Evolutionary conservation across 768 basidiomycete genomes (phyloP).

Genomic region (Pisolithus sp.): DNA sequence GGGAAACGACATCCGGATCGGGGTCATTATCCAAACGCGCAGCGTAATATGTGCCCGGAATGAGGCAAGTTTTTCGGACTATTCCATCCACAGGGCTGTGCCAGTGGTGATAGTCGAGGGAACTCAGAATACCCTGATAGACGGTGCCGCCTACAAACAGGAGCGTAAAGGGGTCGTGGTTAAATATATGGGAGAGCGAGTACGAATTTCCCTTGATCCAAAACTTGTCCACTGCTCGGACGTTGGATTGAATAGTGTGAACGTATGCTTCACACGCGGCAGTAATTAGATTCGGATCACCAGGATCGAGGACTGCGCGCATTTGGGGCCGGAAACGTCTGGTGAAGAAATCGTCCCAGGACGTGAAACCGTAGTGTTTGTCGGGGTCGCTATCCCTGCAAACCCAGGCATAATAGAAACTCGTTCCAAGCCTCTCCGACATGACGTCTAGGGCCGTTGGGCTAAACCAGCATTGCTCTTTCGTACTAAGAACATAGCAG

Average conservation of each 20-base stretch:
- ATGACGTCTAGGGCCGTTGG: constrained; percentile 20
- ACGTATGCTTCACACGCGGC: constrained; percentile 48
- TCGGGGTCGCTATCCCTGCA: constrained; percentile 29
- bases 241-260: constrained; percentile 30
- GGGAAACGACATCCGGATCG: not conserved
- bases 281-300: constrained; percentile 31
- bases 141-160: constrained; percentile 45
- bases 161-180: constrained; percentile 29
- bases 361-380: constrained; percentile 30
- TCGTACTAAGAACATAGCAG: constrained; percentile 32
- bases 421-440: constrained; percentile 6
- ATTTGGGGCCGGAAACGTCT: constrained; percentile 30
- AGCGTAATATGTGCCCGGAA: constrained; percentile 17
- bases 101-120: constrained; percentile 54
- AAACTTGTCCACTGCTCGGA: constrained; percentile 38
- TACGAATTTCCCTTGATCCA: constrained; percentile 56
- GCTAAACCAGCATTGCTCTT: constrained; percentile 44
- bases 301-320: constrained; percentile 31
- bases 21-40: not conserved
- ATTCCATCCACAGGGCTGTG: constrained; percentile 44
- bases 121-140: constrained; percentile 50
- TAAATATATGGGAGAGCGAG: constrained; percentile 49
- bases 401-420: constrained; percentile 34
- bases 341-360: constrained; percentile 51
- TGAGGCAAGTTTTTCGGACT: constrained; percentile 31